These are phyloP conservation scores for Daldinia loculata DNA, from an alignment of 495 filamentous ascomycete genomes.

Conservation along the genomic window DNA sequence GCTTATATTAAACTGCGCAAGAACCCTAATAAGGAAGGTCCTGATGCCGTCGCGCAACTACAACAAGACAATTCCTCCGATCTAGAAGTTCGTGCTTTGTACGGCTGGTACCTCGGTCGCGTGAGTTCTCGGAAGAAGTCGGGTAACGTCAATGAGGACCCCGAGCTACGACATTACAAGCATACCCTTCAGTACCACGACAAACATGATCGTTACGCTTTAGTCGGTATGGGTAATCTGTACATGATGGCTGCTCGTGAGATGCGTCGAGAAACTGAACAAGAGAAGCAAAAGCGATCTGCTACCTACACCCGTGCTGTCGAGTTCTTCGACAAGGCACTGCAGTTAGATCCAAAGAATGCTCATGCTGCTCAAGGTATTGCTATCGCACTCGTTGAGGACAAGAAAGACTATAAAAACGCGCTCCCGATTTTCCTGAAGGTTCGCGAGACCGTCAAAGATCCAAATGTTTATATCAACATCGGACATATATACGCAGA, in stretches of 20 bases:
- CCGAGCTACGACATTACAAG: constrained; percentile 92
- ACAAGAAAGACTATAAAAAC: constrained; percentile 82
- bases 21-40: constrained; percentile 83
- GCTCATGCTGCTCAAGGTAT: constrained; percentile 96
- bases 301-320: constrained; percentile 89
- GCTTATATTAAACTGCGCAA: constrained; percentile 90
- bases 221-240: constrained; percentile 96
- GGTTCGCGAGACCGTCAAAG: constrained; percentile 86
- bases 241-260: constrained; percentile 86
- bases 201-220: constrained; percentile 94
- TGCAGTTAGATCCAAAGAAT: constrained; percentile 90
- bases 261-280: constrained; percentile 89
- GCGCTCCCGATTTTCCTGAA: constrained; percentile 89
- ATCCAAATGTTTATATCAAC: constrained; percentile 87
- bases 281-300: constrained; percentile 87
- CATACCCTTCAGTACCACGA: constrained; percentile 92
- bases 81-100: constrained; percentile 88
- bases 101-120: constrained; percentile 90
- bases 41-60: constrained; percentile 80
- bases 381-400: constrained; percentile 91
- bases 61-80: constrained; percentile 81
- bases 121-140: constrained; percentile 78
- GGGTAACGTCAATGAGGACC: constrained; percentile 84
- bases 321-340: constrained; percentile 97
- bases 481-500: constrained; percentile 92